These are phyloP conservation scores for Oxalis stricta DNA, from an alignment of 441 rosid genomes.

Conservation along the genomic window DNA sequence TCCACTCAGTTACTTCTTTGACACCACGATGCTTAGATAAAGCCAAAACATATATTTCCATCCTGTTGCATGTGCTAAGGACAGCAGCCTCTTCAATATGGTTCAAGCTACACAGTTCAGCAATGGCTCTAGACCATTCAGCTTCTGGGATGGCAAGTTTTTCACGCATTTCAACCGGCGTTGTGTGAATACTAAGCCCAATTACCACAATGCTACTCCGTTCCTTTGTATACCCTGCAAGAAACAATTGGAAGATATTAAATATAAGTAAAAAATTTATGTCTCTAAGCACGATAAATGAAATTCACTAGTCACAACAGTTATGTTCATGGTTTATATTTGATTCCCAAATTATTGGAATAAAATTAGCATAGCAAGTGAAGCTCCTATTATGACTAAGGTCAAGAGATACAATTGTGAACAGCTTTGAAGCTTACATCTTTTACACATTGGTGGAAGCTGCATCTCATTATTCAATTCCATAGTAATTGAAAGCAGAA, in stretches of 20 bases:
- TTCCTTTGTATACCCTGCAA: constrained; percentile 79
- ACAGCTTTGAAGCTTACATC: too few species aligned
- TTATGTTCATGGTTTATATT: too few species aligned
- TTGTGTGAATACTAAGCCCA: constrained; percentile 74
- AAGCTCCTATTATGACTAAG: too few species aligned
- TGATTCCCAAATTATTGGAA: too few species aligned
- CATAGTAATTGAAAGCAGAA: too few species aligned
- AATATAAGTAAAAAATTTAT: too few species aligned
- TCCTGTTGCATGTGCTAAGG: constrained; percentile 95
- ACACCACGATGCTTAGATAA: constrained; percentile 92
- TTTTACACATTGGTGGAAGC: too few species aligned
- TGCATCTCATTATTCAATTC: too few species aligned
- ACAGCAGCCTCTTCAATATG: constrained; percentile 98
- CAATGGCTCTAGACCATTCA: constrained; percentile 92
- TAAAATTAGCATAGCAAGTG: too few species aligned
- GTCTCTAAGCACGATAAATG: background rate
- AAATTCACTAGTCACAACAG: too few species aligned
- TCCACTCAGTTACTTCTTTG: constrained; percentile 96
- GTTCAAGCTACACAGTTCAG: constrained; percentile 65
- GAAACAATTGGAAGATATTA: constrained; percentile 4
- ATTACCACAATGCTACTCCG: constrained; percentile 84
- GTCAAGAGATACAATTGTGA: too few species aligned
- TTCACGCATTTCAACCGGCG: constrained; percentile 95
- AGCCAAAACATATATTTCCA: constrained; percentile 94
- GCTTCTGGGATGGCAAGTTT: constrained; percentile 98